Conservation (phyloP, 371 early-diverging fungal genomes). For the Apophysomyces elegans region DNA sequence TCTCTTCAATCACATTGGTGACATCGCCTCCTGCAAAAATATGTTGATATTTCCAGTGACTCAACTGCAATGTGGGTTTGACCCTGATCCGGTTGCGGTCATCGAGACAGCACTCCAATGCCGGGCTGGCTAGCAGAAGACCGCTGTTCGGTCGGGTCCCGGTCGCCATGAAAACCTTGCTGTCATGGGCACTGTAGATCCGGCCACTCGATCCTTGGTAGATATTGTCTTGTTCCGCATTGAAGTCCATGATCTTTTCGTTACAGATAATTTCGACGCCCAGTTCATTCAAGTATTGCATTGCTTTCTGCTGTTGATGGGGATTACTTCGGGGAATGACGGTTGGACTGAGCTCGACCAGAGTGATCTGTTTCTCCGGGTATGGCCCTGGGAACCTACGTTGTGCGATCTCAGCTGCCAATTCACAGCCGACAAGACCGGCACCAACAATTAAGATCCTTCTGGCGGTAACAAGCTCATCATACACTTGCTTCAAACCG, state of each 20-base stretch:
- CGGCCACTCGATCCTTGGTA: conserved; percentile 38
- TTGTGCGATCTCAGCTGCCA: conserved; percentile 61
- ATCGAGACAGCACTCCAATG: conserved; percentile 23
- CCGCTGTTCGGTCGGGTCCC: conserved; percentile 43
- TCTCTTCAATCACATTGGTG: conserved; percentile 42
- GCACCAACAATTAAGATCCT: conserved; percentile 64
- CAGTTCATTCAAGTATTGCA: conserved; percentile 50
- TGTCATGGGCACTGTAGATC: conserved; percentile 37
- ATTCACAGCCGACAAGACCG: conserved; percentile 70
- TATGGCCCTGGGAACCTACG: conserved; percentile 30
- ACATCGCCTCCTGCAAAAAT: conserved; percentile 61
- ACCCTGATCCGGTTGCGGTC: conserved; percentile 37
- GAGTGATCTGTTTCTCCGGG: conserved; percentile 55
- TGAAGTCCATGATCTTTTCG: conserved; percentile 50
- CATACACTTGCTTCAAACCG: conserved; percentile 35
- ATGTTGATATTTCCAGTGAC: conserved; percentile 40
- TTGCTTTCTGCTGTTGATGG: conserved; percentile 50
- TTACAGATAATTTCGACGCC: conserved; percentile 67
- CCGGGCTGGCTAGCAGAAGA: conserved; percentile 24
- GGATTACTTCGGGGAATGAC: conserved; percentile 39
- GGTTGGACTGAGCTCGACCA: conserved; percentile 51
- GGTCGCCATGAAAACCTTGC: conserved; percentile 45
- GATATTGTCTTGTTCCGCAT: conserved; percentile 26
- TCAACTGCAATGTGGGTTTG: conserved; percentile 53
- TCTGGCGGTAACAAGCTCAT: conserved; percentile 61